Evolutionary conservation across 2,329 filamentous ascomycete genomes (phyloP).

Genomic region (Colletotrichum godetiae): DNA sequence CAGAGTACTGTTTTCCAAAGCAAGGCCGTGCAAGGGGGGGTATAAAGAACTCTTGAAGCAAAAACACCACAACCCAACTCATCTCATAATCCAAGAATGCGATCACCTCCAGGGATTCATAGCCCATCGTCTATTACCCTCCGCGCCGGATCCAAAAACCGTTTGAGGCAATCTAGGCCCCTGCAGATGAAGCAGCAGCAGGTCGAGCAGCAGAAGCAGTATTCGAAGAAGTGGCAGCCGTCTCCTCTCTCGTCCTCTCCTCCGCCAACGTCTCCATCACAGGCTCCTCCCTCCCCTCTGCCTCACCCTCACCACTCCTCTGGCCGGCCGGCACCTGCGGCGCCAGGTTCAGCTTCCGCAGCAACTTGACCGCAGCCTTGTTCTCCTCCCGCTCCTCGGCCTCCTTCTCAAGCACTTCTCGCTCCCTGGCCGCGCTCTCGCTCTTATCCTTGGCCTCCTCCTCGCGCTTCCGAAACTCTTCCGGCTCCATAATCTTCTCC

Average conservation of each 20-base stretch:
- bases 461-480: conserved; percentile 66
- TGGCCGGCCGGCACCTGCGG: conserved; percentile 43
- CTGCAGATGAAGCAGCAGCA: neutral
- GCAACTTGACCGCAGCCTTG: conserved; percentile 43
- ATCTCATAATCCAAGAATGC: too few relatives aligned
- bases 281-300: conserved; percentile 25
- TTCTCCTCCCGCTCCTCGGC: conserved; percentile 52
- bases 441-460: conserved; percentile 71
- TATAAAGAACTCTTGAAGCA: conserved; percentile 1
- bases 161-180: neutral
- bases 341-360: conserved; percentile 54
- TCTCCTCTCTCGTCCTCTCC: conserved; percentile 22
- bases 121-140: neutral
- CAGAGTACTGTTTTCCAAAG: neutral
- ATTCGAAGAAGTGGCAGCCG: neutral
- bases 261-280: conserved; percentile 26
- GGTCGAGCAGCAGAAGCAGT: neutral
- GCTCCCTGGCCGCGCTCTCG: conserved; percentile 66
- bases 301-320: conserved; percentile 31
- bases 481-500: conserved; percentile 71
- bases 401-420: conserved; percentile 54
- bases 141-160: too few relatives aligned
- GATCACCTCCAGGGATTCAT: neutral
- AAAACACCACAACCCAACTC: neutral
- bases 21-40: neutral